Evolutionary conservation across 2,329 filamentous ascomycete species (phyloP), one percentile per base, ranked within the genome.

Genomic region (Ophiostoma ips): DNA sequence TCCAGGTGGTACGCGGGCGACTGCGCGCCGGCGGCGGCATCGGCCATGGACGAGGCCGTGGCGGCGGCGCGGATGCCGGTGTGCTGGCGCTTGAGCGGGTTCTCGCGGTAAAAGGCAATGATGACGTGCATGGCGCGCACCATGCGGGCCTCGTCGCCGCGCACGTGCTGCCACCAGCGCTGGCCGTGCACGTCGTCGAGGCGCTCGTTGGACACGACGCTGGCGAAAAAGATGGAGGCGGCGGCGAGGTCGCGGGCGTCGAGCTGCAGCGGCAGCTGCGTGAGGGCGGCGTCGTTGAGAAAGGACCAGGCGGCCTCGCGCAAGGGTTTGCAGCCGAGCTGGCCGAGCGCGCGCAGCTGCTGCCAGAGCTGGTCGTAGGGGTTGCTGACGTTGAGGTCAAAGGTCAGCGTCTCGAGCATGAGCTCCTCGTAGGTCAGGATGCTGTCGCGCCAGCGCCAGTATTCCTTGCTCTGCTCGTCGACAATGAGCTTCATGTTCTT

Each of bases 401-500:
- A 98, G 53, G 89, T 96, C 16, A 98, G 72, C 43, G 81, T 80
- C 64, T 96, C 92, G 15, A 98, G 75, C 69, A 98, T 84, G 40
- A 90, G 71, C 63, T 96, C 92, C 67, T 98, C 92, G 61, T 94
- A 87, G 56, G 84, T 83, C 13, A 96, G 71, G 51, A 98, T 94
- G 52, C 84, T 92, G 62, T 98, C 92, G 54, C 88, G 79, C 92
- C 92, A 98, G 60, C 85, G 80, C 92, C 92, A 98, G 63, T 92
- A 98, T 62, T 98, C 92, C 62, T 95, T 96, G 58, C 85, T 94
- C 65, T 96, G 89, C 66, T 96, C 92, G 62, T 98, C 92, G 48
- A 96, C 86, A 49, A 90, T 72, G 52, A 95, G 77, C 59, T 87
- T 85, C 1, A 87, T 74, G 58, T 96, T 90, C 69, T 98, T 96